These are phyloP conservation scores for Solanum medicagineum DNA, from an alignment of 257 asterid genomes.

Conservation along the genomic window DNA sequence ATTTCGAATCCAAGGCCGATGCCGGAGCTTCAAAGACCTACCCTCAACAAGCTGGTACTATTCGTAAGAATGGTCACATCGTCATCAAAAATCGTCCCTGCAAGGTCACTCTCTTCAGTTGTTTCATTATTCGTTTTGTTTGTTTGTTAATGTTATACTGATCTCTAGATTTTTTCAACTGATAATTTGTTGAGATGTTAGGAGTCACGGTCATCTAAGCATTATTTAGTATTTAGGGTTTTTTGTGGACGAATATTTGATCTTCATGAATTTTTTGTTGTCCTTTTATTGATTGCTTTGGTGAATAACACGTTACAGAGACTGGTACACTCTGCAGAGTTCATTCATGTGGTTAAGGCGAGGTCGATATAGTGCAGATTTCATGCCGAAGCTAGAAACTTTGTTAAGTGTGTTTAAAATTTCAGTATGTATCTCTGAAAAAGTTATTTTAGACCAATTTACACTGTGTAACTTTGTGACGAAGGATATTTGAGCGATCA, in stretches of 20 bases:
- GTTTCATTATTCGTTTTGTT: not conserved
- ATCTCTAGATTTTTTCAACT: not conserved
- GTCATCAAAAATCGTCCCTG: constrained; percentile 33
- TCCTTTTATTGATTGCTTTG: not conserved
- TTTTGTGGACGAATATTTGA: not conserved
- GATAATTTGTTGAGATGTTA: not conserved
- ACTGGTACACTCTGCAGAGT: not conserved
- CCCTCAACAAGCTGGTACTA: constrained; percentile 42
- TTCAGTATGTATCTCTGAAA: not conserved
- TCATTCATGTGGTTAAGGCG: not conserved
- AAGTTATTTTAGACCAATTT: not conserved
- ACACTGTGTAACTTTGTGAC: not conserved
- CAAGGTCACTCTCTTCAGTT: constrained; percentile 14
- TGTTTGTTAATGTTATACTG: not conserved
- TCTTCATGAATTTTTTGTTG: not conserved
- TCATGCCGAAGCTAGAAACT: not conserved
- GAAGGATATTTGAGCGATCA: too few relatives aligned
- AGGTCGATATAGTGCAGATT: not conserved
- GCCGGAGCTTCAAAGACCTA: constrained; percentile 34
- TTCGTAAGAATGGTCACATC: constrained; percentile 30
- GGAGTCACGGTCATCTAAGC: not conserved
- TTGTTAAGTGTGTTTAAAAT: not conserved
- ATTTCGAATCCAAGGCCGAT: constrained; percentile 35
- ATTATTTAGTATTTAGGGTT: not conserved
- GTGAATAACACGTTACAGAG: not conserved